Conservation (phyloP, 768 basidiomycete species). For the Mycena amicta region DNA sequence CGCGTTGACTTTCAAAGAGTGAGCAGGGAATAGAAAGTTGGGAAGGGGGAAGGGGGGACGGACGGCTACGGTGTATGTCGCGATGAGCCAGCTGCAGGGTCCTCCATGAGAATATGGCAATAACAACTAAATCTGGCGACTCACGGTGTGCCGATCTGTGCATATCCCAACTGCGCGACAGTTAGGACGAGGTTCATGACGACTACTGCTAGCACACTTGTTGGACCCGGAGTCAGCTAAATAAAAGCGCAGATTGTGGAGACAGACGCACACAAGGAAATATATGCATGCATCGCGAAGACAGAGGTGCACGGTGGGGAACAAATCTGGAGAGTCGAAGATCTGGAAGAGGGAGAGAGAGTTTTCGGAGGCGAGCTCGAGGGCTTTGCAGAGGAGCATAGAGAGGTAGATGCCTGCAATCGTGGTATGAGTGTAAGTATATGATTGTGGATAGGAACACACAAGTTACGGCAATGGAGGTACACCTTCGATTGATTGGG, state of each 20-base stretch:
- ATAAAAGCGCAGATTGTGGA: not conserved
- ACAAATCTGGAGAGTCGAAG: not conserved
- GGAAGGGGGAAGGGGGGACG: not conserved
- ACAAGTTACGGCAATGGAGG: conserved; percentile 5
- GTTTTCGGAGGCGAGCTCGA: not conserved
- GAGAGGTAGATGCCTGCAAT: conserved; percentile 8
- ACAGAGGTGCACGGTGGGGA: conserved; percentile 8
- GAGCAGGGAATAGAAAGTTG: not conserved
- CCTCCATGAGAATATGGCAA: not conserved
- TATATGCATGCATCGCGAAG: conserved; percentile 7
- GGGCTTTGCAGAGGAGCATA: conserved; percentile 5
- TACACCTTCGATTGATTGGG: not conserved
- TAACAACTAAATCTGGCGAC: too few relatives aligned
- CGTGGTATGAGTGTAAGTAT: not conserved
- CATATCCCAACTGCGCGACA: conserved; percentile 4
- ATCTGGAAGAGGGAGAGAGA: not conserved
- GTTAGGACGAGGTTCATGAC: conserved; percentile 11
- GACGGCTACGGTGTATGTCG: conserved; percentile 6
- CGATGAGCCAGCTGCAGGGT: conserved; percentile 1
- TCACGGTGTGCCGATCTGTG: conserved; percentile 8
- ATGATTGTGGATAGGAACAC: not conserved
- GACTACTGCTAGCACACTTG: not conserved
- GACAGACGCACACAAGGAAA: conserved; percentile 1
- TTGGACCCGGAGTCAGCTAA: not conserved
- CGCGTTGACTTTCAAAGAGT: not conserved